A percentile compares a stretch with the other conserved stretches of the same genome.
phyloP scores from a whole-genome alignment of 164 flowering plant species.

The Berberis vulgaris region DNA sequence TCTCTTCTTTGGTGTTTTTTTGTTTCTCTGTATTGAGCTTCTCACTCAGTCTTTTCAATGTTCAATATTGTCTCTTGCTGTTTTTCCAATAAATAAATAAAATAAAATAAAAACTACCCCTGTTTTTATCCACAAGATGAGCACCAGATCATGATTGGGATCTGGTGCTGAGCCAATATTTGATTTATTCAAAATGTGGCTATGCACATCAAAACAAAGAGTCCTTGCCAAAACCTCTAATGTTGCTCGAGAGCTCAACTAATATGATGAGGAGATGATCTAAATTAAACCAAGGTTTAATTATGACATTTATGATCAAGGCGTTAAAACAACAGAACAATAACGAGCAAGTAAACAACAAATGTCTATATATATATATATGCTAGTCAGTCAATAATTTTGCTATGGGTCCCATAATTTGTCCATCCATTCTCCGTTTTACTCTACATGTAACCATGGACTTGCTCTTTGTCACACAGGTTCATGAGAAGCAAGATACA shows the following conservation, averaged over 20 bases:
- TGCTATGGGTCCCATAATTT: neutral
- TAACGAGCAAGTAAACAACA: neutral
- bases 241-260: neutral
- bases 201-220: no score
- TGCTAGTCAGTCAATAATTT: neutral
- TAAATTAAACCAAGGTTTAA: neutral
- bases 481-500: conserved; percentile 55
- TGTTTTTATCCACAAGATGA: no score
- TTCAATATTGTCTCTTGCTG: no score
- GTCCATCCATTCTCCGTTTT: neutral
- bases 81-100: no score
- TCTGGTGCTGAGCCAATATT: no score
- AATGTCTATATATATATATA: neutral
- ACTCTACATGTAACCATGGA: neutral
- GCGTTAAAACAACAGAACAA: neutral
- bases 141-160: no score
- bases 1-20: no score
- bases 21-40: no score
- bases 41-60: no score
- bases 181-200: no score
- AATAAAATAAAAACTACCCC: no score
- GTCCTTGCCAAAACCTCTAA: neutral
- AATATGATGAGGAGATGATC: neutral
- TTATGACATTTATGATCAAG: neutral
- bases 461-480: conserved; percentile 27